phyloP scores from a whole-genome alignment of 176 grass and related monocot species.

The Avena sativa region DNA sequence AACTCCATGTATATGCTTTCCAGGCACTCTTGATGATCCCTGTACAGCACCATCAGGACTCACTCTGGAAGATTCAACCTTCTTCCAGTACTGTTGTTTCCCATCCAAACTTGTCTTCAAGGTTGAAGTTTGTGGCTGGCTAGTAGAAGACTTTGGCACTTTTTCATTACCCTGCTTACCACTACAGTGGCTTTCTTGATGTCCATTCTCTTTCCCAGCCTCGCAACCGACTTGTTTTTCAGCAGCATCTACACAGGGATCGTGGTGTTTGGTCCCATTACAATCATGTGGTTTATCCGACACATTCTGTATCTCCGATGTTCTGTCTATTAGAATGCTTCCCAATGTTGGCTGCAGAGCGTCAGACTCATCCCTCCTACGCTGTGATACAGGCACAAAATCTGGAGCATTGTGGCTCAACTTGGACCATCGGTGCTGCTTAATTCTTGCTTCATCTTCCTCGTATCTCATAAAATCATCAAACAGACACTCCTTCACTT shows the following conservation, averaged over 20 bases:
- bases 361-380: not conserved
- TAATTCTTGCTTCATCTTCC: constrained; percentile 56
- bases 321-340: constrained; percentile 36
- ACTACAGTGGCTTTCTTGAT: not conserved
- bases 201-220: constrained; percentile 44
- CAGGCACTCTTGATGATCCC: constrained; percentile 7
- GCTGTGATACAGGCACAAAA: constrained; percentile 61
- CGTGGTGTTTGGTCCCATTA: constrained; percentile 30
- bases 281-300: constrained; percentile 31
- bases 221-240: constrained; percentile 33
- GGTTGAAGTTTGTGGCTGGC: constrained; percentile 1
- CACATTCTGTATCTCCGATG: constrained; percentile 40
- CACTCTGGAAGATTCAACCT: constrained; percentile 43
- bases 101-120: constrained; percentile 42
- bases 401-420: constrained; percentile 72
- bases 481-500: constrained; percentile 59
- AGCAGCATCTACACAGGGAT: constrained; percentile 10
- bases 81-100: constrained; percentile 70
- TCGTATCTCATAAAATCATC: constrained; percentile 88
- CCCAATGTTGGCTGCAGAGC: constrained; percentile 34
- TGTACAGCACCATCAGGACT: constrained; percentile 9
- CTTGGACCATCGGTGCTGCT: constrained; percentile 50
- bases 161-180: constrained; percentile 40
- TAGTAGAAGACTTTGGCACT: constrained; percentile 1
- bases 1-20: constrained; percentile 29